Evolutionary conservation across 2,329 filamentous ascomycete species (phyloP), one percentile per base, ranked within the genome.

Genomic region (Pseudogymnoascus destructans): DNA sequence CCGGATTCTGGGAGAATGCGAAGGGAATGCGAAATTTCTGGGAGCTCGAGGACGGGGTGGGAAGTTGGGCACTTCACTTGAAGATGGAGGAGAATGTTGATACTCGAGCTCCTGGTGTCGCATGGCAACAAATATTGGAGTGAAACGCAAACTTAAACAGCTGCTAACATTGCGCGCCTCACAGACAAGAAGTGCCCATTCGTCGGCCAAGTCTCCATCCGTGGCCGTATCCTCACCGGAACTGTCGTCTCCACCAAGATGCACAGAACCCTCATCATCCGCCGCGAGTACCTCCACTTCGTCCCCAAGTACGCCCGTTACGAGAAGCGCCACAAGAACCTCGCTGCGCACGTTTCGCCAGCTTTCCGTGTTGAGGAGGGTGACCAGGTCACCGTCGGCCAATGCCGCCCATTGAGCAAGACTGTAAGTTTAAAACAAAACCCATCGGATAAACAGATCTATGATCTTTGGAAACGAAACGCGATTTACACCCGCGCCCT

Each of bases 111-210:
- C 30, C 21, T 23, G n/a, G 19, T 35, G 54, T 33, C 54, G 54
- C 54, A 56, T 56, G 17, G 33, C 33, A 36, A 25, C 25, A 27
- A 23, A 27, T 11, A 25, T 49, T 17, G 9, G 19, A 27, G n/a
- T n/a, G 23, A 30, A 19, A 52, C 8, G 9, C 17, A 13, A 49
- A 36, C 3, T 10, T 9, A 15, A 23, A 21, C 21, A 40, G 21
- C 61, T 65, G 60, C 65, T 68, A 59, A 67, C 58, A 49, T 58
- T 58, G 33, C 23, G 46, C 25, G 52, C 30, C 55, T 49, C 17
- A 71, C 73, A 95, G 93, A 98, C 87, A 98, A 98, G 89, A 98
- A 98, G 85, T 98, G 93, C 87, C 93, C 93, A 69, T 98, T 98
- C 87, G 95, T 90, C 70, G 95, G 95, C 76, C 82, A 92, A 76